Evolutionary conservation across 108 stramenopile species (phyloP), one percentile per base, ranked within the genome.

Genomic region (Schizochytrium sp.): DNA sequence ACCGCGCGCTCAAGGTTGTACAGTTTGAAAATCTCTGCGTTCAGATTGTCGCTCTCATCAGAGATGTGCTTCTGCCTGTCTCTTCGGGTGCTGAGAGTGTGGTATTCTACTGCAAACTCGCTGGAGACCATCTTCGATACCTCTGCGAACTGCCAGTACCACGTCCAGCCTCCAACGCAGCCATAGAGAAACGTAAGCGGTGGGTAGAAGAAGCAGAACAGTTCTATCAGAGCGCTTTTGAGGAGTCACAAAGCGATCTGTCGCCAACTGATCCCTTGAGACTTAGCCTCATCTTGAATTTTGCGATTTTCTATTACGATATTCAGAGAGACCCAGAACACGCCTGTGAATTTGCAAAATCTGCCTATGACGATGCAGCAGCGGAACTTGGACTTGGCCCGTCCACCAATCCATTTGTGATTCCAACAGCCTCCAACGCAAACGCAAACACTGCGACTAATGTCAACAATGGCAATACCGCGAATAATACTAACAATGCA

Each of bases 171-270:
- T 83, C 76, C 15, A 5, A 5, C 47, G 4, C 5, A 38, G 0
- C 38, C 50, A 0, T 28, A 5, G 53, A 49, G 40, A 55, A 83
- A 28, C 47, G 76, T 10, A 12, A 17, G 53, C 47, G 53, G 1
- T 55, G 47, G 76, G 40, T 83, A 17, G 40, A 83, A 50, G 50
- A 55, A 5, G 76, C 76, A 10, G 76, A 83, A 40, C 38, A 49
- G n/a, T 83, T 83, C 47, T 83, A 83, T 40, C 19, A 55, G 47
- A 5, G 50, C 47, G 76, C 76, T 40, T 83, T 40, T 42, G 76
- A 83, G 76, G 76, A 83, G 28, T 49, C 76, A 38, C 76, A 83
- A 40, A 83, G 76, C 76, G 76, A 83, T 53, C 76, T 83, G 15
- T 49, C 76, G 12, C 76, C 76, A 7, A 83, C 76, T 10, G 53